Evolutionary conservation across 2,329 filamentous ascomycete genomes (phyloP), one percentile per base, ranked within the genome.

Genomic region (Orbilia ellipsospora): DNA sequence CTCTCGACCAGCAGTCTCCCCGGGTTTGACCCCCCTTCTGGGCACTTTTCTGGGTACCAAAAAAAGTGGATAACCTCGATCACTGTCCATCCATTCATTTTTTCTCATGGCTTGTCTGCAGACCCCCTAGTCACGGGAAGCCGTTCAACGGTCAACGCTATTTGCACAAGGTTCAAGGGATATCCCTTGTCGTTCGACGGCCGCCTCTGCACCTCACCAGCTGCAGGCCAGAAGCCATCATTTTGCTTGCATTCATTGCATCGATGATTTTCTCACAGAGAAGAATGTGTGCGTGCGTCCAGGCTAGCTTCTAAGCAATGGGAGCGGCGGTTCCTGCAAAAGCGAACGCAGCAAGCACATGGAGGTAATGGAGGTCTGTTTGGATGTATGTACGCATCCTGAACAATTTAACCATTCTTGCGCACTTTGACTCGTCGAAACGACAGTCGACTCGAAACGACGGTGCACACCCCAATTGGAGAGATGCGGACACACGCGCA

Each of bases 331-430:
- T 73, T 62, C 54, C 64, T 68, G 70, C 72, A 69, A 60, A 75
- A 59, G 72, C 59, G 60, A 36, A 60, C 70, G 64, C 64, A 75
- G 60, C 59, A 75, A 75, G 64, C 64, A 74, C 70, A 74, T 63
- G 5, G 5, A 36, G 31, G 31, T 36, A 36, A 31, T 31, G 28
- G 3, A 31, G 31, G 31, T 36, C 31, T 36, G 31, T 36, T 36
- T 36, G 31, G 31, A 36, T 36, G 31, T 36, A 36, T 36, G 31
- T 36, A 36, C 31, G 10, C 31, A 68, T 74, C 72, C 72, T 75
- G 72, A 75, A 7, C 31, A 75, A 75, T 75, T 75, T 75, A 75
- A 75, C 72, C 72, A 69, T 69, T 69, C 72, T 68, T 44, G 72
- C 59, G 64, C 64, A 64, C 67, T 65, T 28, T 40, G 31, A 44